Conservation (phyloP, 169 alveolate species). For the Toxoplasma gondii region DNA sequence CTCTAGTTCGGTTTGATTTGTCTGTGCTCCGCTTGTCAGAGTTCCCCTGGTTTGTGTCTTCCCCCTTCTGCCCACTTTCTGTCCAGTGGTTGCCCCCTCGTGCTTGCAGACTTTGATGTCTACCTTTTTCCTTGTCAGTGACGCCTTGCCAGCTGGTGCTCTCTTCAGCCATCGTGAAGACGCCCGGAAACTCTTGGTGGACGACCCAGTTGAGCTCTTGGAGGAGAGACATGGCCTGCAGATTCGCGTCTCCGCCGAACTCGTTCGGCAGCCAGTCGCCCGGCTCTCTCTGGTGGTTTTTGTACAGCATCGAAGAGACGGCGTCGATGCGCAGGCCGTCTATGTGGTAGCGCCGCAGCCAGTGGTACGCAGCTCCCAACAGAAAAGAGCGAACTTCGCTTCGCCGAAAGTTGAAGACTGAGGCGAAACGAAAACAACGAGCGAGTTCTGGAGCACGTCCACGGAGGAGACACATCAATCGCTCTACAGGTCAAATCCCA, state of each 20-base stretch:
- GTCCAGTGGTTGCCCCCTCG: no score
- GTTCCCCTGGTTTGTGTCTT: no score
- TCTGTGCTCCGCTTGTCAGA: no score
- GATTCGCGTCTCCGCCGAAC: constrained; percentile 79
- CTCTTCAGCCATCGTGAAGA: constrained; percentile 81
- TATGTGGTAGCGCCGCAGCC: constrained; percentile 79
- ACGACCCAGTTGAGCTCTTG: constrained; percentile 80
- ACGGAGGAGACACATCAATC: not conserved
- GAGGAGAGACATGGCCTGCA: constrained; percentile 79
- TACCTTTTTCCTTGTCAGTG: constrained; percentile 69
- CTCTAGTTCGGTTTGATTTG: no score
- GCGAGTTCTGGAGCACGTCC: not conserved
- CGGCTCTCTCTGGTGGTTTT: constrained; percentile 71
- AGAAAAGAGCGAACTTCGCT: constrained; percentile 79
- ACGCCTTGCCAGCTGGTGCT: constrained; percentile 80
- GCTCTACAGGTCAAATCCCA: no score
- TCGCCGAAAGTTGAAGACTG: constrained; percentile 77
- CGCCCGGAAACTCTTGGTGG: constrained; percentile 80
- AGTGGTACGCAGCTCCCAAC: constrained; percentile 80
- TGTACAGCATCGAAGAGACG: constrained; percentile 77
- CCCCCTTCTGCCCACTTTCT: no score
- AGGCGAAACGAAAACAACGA: not conserved
- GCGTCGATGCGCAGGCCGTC: constrained; percentile 82
- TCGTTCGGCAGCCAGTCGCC: constrained; percentile 82
- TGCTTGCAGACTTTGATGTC: not conserved